Percentiles rank a stretch among this genome's conserved stretches.
Evolutionary conservation across 2,329 filamentous ascomycete species (phyloP).

Genomic region (Celoporthe dispersa): DNA sequence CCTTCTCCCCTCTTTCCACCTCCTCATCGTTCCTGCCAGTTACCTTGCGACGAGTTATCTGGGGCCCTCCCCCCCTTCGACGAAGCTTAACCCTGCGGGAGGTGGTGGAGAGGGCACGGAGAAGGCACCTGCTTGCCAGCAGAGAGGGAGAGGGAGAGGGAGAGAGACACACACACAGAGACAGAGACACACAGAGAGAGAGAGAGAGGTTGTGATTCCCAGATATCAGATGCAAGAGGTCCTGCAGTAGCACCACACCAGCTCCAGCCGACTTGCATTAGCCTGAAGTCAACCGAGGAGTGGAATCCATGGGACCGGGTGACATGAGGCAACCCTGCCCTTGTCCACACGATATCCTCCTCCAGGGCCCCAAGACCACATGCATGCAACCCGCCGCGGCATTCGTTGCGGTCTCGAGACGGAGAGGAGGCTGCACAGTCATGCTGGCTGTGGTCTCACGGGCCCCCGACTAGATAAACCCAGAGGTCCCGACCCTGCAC

Average conservation of each 20-base stretch:
- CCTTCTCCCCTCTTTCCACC: not conserved
- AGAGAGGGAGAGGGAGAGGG: not conserved
- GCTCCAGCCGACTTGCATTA: slow-evolving; percentile 2
- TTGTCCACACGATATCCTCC: not conserved
- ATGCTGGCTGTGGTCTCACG: not conserved
- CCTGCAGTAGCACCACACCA: not conserved
- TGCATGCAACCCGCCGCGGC: not conserved
- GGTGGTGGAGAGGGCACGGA: too few species aligned
- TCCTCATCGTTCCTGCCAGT: slow-evolving; percentile 21
- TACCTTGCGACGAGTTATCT: slow-evolving; percentile 30
- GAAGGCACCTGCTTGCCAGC: not conserved
- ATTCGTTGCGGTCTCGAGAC: not conserved
- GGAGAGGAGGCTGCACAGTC: not conserved
- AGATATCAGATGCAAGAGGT: not conserved
- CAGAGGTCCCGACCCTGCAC: not conserved
- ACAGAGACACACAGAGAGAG: too few species aligned
- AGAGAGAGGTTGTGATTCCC: not conserved
- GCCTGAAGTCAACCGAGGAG: not conserved
- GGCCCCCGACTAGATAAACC: not conserved
- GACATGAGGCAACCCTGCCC: slow-evolving; percentile 1
- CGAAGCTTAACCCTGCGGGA: slow-evolving; percentile 18
- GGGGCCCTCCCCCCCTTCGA: not conserved
- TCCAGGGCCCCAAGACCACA: not conserved
- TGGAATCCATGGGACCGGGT: not conserved
- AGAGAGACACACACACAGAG: too few species aligned